Evolutionary conservation across 768 basidiomycete species (phyloP).

Genomic region (Rossbeevera mucosa): DNA sequence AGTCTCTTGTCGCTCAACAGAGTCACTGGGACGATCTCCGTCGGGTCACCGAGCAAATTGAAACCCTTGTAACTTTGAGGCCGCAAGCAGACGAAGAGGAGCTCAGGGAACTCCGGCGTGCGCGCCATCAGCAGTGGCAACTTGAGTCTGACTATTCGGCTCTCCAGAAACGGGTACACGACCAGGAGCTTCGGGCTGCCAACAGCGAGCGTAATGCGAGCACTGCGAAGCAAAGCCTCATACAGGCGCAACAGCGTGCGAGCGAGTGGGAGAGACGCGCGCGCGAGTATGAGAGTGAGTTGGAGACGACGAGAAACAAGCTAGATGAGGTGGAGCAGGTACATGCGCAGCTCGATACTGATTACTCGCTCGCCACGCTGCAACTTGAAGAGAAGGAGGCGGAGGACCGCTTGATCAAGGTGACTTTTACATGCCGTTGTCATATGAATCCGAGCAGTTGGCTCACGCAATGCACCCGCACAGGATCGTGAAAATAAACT

Average conservation of each 20-base stretch:
- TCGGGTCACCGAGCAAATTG: slow-evolving; percentile 68
- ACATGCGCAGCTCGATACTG: slow-evolving; percentile 62
- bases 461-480: slow-evolving; percentile 1
- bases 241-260: slow-evolving; percentile 72
- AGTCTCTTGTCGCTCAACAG: slow-evolving; percentile 57
- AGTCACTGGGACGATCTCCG: slow-evolving; percentile 76
- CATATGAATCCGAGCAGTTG: neutral
- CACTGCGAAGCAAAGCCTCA: slow-evolving; percentile 57
- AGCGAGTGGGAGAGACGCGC: slow-evolving; percentile 79
- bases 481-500: slow-evolving; percentile 71
- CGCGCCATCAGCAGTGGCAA: slow-evolving; percentile 53
- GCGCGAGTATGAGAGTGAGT: slow-evolving; percentile 61
- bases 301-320: slow-evolving; percentile 55
- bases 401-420: slow-evolving; percentile 63
- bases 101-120: slow-evolving; percentile 60
- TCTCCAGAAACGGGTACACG: slow-evolving; percentile 69
- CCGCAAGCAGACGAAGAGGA: slow-evolving; percentile 67
- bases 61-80: slow-evolving; percentile 56
- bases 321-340: slow-evolving; percentile 66
- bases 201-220: slow-evolving; percentile 59
- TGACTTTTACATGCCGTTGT: slow-evolving; percentile 26
- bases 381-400: slow-evolving; percentile 77
- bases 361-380: slow-evolving; percentile 59
- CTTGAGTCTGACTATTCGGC: slow-evolving; percentile 64
- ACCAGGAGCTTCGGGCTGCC: slow-evolving; percentile 57